phyloP scores from a whole-genome alignment of 495 filamentous ascomycete genomes.

The Xylaria sp. region DNA sequence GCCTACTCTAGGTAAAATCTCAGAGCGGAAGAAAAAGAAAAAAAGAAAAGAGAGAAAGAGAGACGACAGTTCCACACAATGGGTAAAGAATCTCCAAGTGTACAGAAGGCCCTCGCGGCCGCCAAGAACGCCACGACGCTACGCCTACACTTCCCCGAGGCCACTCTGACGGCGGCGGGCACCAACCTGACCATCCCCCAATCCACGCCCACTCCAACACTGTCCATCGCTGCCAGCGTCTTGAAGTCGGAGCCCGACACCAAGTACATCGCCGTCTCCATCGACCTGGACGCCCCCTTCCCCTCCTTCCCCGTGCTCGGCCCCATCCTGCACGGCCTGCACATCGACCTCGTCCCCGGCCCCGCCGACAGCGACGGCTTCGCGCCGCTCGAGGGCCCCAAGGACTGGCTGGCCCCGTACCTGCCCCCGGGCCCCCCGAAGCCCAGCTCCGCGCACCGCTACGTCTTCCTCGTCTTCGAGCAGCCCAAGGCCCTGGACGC shows the following conservation, averaged over 20 bases:
- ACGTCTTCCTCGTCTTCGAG: constrained; percentile 64
- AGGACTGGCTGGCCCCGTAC: constrained; percentile 50
- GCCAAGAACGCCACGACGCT: constrained; percentile 26
- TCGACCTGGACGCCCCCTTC: constrained; percentile 64
- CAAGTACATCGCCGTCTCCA: constrained; percentile 53
- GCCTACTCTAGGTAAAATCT: no score
- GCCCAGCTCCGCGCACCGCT: constrained; percentile 60
- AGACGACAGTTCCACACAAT: constrained; percentile 22
- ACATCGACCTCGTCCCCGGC: constrained; percentile 43
- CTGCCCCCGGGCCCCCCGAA: constrained; percentile 60
- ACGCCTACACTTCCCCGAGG: constrained; percentile 39
- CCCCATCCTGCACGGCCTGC: constrained; percentile 57
- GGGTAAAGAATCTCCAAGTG: constrained; percentile 31
- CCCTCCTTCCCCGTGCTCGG: constrained; percentile 55
- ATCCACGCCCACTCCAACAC: constrained; percentile 29
- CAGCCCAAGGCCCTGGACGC: constrained; percentile 58
- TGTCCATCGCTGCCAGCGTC: constrained; percentile 35
- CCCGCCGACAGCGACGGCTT: constrained; percentile 32
- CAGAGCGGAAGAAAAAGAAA: no score
- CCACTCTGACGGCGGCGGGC: constrained; percentile 30
- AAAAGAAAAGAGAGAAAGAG: background rate
- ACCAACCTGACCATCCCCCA: constrained; percentile 27
- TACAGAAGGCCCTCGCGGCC: constrained; percentile 30
- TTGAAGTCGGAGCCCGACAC: constrained; percentile 22
- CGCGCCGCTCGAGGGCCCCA: constrained; percentile 27